phyloP scores from a whole-genome alignment of 495 filamentous ascomycete species.

The Trypethelium eluteriae region DNA sequence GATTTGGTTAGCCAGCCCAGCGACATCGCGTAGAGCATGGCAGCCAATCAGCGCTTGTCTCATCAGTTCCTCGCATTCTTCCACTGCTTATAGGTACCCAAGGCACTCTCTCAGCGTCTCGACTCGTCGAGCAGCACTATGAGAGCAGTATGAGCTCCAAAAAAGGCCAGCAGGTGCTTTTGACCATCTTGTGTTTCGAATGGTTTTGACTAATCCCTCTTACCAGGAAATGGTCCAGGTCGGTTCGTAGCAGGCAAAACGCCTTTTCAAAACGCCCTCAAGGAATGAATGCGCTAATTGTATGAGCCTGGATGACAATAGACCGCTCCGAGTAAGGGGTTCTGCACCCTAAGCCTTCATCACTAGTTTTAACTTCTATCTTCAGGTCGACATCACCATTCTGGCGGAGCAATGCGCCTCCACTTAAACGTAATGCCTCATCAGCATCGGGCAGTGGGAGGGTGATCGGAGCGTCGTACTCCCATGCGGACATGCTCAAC shows the following conservation, averaged over 20 bases:
- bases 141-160: slow-evolving; percentile 26
- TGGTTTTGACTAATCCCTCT: not conserved
- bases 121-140: too few relatives aligned
- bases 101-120: too few relatives aligned
- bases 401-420: slow-evolving; percentile 59
- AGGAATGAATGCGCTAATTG: not conserved
- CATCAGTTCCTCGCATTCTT: not conserved
- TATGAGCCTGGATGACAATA: slow-evolving; percentile 23
- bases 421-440: slow-evolving; percentile 17
- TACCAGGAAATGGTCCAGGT: slow-evolving; percentile 97
- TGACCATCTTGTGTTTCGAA: not conserved
- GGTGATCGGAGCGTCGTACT: slow-evolving; percentile 93
- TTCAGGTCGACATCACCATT: slow-evolving; percentile 76
- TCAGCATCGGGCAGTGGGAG: slow-evolving; percentile 48
- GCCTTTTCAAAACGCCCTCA: not conserved
- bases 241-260: slow-evolving; percentile 56
- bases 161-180: slow-evolving; percentile 27
- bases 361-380: not conserved
- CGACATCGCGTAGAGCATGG: too few relatives aligned
- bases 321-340: slow-evolving; percentile 43
- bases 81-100: not conserved
- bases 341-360: not conserved
- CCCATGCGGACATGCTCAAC: slow-evolving; percentile 88
- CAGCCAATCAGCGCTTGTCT: too few relatives aligned
- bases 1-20: too few relatives aligned